Conservation (phyloP, 2,329 filamentous ascomycete genomes). For the Colletotrichum viniferum region DNA sequence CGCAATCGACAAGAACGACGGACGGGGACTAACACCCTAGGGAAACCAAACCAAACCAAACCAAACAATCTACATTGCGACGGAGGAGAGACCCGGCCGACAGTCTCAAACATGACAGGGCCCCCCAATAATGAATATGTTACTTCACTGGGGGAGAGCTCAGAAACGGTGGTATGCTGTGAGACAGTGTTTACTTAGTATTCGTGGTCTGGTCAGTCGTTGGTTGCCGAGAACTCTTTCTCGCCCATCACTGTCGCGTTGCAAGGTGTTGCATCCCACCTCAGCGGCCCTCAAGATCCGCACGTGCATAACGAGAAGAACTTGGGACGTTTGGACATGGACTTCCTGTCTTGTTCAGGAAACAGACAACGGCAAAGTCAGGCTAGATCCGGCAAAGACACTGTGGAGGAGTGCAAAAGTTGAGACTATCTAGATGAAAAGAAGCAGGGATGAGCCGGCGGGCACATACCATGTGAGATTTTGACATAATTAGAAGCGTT, state of each 20-base stretch:
- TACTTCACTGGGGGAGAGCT: background rate
- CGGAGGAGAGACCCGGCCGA: background rate
- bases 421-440: background rate
- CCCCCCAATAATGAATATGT: background rate
- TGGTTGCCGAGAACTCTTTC: background rate
- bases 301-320: background rate
- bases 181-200: background rate
- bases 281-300: background rate
- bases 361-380: background rate
- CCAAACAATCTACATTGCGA: background rate
- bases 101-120: background rate
- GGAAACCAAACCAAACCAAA: background rate
- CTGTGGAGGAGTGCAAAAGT: background rate
- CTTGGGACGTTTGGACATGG: background rate
- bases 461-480: background rate
- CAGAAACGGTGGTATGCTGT: background rate
- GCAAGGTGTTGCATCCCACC: background rate
- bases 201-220: background rate
- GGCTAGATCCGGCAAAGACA: background rate
- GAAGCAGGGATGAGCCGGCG: background rate
- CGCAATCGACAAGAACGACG: background rate
- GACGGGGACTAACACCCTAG: background rate
- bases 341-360: background rate
- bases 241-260: background rate
- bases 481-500: background rate